phyloP scores from a whole-genome alignment of 805 yeast genomes.

The Candida patagonica region DNA sequence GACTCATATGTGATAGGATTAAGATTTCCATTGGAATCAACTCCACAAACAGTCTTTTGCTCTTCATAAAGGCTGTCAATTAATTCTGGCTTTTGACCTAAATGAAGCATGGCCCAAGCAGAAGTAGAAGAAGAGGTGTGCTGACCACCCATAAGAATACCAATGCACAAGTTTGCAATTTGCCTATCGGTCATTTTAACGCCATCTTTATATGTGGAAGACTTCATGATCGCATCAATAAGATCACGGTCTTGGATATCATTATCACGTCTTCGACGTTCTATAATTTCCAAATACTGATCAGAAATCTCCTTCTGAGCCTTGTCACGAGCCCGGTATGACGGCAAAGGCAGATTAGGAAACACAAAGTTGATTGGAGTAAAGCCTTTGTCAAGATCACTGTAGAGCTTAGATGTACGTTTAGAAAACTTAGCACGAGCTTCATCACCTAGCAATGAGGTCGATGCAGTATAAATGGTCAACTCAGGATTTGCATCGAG shows the following conservation, averaged over 20 bases:
- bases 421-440: slow-evolving; percentile 75
- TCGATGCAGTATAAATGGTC: slow-evolving; percentile 92
- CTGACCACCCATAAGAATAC: slow-evolving; percentile 98
- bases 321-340: slow-evolving; percentile 71
- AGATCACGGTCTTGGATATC: slow-evolving; percentile 81
- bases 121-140: slow-evolving; percentile 96
- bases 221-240: slow-evolving; percentile 76
- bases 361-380: slow-evolving; percentile 93
- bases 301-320: slow-evolving; percentile 77
- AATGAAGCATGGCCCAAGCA: slow-evolving; percentile 86
- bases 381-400: slow-evolving; percentile 94
- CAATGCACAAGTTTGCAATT: slow-evolving; percentile 87
- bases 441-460: slow-evolving; percentile 85
- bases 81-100: slow-evolving; percentile 77
- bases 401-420: slow-evolving; percentile 73
- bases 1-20: slow-evolving; percentile 70
- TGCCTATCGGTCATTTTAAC: slow-evolving; percentile 89
- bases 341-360: slow-evolving; percentile 85
- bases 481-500: slow-evolving; percentile 86
- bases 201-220: slow-evolving; percentile 87
- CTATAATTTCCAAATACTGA: slow-evolving; percentile 74
- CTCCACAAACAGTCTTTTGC: slow-evolving; percentile 49
- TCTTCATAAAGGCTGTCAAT: slow-evolving; percentile 77
- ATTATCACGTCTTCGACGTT: slow-evolving; percentile 60
- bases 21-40: slow-evolving; percentile 26